A percentile compares a stretch with the other conserved stretches of the same genome.
These are phyloP conservation scores for Candida tropicalis DNA, from an alignment of 1,139 yeast genomes.

Conservation along the genomic window DNA sequence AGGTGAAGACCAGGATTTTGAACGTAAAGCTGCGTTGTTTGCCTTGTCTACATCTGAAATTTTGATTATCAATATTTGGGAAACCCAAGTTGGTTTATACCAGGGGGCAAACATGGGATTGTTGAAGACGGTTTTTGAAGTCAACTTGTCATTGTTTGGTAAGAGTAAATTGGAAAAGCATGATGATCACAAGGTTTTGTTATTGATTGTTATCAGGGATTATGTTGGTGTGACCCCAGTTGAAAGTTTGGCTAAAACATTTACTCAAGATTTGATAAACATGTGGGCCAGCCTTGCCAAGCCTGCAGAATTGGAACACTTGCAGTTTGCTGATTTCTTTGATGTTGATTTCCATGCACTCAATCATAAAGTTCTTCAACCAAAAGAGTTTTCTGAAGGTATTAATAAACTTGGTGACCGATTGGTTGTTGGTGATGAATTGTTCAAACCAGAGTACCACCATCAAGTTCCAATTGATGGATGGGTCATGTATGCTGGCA, in stretches of 20 bases:
- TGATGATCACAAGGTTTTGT: constrained; percentile 63
- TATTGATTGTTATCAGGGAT: constrained; percentile 90
- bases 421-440: constrained; percentile 40
- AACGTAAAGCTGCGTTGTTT: constrained; percentile 92
- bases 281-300: constrained; percentile 82
- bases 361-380: constrained; percentile 83
- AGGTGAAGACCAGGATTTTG: constrained; percentile 98
- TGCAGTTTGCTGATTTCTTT: constrained; percentile 71
- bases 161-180: constrained; percentile 33
- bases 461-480: constrained; percentile 92
- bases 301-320: constrained; percentile 61
- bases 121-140: constrained; percentile 93
- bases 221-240: constrained; percentile 88
- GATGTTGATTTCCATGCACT: constrained; percentile 82
- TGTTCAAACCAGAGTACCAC: constrained; percentile 74
- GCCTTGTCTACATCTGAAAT: constrained; percentile 92
- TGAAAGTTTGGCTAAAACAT: constrained; percentile 65
- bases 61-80: constrained; percentile 93
- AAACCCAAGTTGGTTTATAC: constrained; percentile 92
- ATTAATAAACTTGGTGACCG: constrained; percentile 67
- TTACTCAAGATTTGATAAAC: constrained; percentile 66
- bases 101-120: constrained; percentile 98
- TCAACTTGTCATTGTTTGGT: constrained; percentile 80
- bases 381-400: constrained; percentile 68
- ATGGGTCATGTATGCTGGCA: constrained; percentile 90